phyloP scores from a whole-genome alignment of 495 filamentous ascomycete species.

The Xylaria palmicola region DNA sequence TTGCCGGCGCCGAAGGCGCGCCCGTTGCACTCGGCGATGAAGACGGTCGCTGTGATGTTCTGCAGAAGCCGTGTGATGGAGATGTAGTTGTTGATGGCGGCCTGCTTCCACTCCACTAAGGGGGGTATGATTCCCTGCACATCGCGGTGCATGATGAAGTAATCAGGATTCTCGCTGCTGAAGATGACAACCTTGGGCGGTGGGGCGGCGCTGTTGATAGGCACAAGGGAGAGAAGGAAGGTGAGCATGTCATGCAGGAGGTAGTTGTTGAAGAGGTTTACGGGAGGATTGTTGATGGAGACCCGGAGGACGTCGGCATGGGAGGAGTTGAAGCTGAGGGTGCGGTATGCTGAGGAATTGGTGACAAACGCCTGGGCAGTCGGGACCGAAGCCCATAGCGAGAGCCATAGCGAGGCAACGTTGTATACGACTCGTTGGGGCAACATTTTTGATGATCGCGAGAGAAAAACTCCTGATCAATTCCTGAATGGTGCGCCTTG shows the following conservation, averaged over 20 bases:
- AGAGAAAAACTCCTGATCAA: not conserved
- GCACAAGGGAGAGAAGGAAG: not conserved
- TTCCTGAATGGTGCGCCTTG: not conserved
- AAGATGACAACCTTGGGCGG: not conserved
- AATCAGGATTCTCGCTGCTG: not conserved
- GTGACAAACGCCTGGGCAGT: not conserved
- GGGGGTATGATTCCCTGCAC: not conserved
- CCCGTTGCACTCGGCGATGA: slow-evolving; percentile 32
- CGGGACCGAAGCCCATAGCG: not conserved
- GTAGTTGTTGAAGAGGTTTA: not conserved
- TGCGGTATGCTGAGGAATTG: not conserved
- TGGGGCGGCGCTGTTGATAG: not conserved
- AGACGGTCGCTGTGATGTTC: slow-evolving; percentile 20
- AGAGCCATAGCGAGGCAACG: not conserved
- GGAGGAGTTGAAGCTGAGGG: not conserved
- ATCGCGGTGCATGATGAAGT: not conserved
- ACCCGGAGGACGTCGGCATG: not conserved
- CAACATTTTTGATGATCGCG: not conserved
- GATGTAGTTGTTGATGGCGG: not conserved
- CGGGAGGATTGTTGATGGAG: not conserved
- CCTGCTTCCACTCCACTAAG: not conserved
- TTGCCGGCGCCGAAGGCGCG: slow-evolving; percentile 24
- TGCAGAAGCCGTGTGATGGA: slow-evolving; percentile 4
- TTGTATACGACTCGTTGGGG: not conserved
- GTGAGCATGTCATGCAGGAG: not conserved